Base-by-base conservation (phyloP, 1,139 yeast genomes). In the Yamadazyma aaseri region DNA sequence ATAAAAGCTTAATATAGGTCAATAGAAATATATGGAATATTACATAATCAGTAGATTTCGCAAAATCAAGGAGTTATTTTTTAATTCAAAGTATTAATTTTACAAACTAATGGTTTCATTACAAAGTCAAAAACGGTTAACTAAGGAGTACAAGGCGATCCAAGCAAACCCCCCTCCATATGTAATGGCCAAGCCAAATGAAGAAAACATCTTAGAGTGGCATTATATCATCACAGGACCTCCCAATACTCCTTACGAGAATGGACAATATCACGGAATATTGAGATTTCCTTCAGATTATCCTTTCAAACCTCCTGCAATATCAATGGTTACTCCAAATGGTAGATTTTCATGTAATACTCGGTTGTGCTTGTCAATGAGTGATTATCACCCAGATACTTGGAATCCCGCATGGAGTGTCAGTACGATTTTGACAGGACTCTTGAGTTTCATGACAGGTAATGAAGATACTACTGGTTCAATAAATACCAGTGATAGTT, bases 401-500 rank as follows among this genome's bases (percentile, higher is more conserved):
- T 89, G 97, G 97, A 87, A 89, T 56, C 96, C 97, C 1, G 89
- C 95, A 9, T 89, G 97, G 97, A 81, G 87, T 39, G 96, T 87
- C 11, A 70, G 86, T 20, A 86, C 96, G 0, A 89, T 89, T 18
- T 66, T 89, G 47, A 85, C 81, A 6, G 97, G 97, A 0, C 63
- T 89, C 32, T 63, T 89, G 44, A 85, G 95, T 53, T 89, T 89
- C 51, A 89, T 89, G 97, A 87, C 44, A 71, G 90, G 46, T n/a
- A 58, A 63, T 34, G 73, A 66, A 37, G 44, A 49, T 20, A 66
- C 73, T 24, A 63, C 71, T 2, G 73, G 73, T 0, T 60, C 67
- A 16, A 65, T 66, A 14, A 53, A 48, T 29, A 61, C 71, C 22
- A 60, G 62, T 29, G 69, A 63, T 22, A 48, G 47, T 18, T 65